A percentile compares a stretch with the other conserved stretches of the same genome.
phyloP scores from a whole-genome alignment of 805 yeast genomes.

The Metschnikowia picachoensis region DNA sequence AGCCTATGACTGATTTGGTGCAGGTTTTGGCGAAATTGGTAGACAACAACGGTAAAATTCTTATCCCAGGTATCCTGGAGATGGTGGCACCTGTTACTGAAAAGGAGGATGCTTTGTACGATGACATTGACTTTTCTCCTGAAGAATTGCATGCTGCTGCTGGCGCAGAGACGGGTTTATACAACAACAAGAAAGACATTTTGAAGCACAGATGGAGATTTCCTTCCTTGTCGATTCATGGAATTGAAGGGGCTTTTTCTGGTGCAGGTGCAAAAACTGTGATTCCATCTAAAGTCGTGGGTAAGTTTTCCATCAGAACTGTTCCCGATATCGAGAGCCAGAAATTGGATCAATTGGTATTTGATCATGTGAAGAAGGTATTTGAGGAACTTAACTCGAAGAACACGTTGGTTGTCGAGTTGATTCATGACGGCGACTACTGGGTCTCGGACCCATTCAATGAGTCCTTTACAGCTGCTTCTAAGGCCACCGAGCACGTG shows the following conservation, averaged over 20 bases:
- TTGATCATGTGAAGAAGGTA: slow-evolving; percentile 60
- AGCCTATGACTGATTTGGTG: slow-evolving; percentile 92
- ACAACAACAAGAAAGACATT: slow-evolving; percentile 74
- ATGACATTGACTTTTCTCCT: slow-evolving; percentile 78
- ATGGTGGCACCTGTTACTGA: slow-evolving; percentile 94
- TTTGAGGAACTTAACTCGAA: slow-evolving; percentile 72
- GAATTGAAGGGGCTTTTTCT: slow-evolving; percentile 95
- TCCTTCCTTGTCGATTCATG: slow-evolving; percentile 94
- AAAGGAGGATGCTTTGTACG: slow-evolving; percentile 74
- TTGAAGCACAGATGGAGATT: slow-evolving; percentile 98
- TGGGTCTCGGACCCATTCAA: slow-evolving; percentile 96
- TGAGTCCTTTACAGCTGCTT: slow-evolving; percentile 89
- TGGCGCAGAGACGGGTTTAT: slow-evolving; percentile 81
- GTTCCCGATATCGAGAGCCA: slow-evolving; percentile 88
- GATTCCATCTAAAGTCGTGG: slow-evolving; percentile 89
- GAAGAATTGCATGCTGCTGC: slow-evolving; percentile 83
- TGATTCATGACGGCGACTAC: slow-evolving; percentile 92
- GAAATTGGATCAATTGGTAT: slow-evolving; percentile 74
- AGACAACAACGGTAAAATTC: slow-evolving; percentile 74
- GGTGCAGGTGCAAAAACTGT: slow-evolving; percentile 97
- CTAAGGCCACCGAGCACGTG: slow-evolving; percentile 88
- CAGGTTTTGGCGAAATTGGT: slow-evolving; percentile 76
- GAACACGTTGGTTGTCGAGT: slow-evolving; percentile 66
- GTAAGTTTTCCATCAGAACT: slow-evolving; percentile 95
- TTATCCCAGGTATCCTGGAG: slow-evolving; percentile 83